Percentiles rank a stretch among this genome's conserved stretches.
These are phyloP conservation scores for Turnera subulata DNA, from an alignment of 345 rosid genomes.

Conservation along the genomic window DNA sequence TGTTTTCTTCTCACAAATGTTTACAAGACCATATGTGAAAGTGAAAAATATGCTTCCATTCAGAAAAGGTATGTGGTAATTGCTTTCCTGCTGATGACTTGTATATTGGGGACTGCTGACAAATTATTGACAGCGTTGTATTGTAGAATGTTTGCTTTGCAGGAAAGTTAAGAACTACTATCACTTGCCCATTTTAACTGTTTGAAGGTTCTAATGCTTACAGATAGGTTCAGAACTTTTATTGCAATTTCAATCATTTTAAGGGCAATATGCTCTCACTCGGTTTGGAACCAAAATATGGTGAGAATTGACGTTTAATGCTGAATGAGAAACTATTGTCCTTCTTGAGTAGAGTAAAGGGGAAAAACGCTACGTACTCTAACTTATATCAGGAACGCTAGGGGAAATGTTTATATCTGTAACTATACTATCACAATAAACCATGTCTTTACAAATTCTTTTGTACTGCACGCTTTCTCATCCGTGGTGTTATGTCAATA, in stretches of 20 bases:
- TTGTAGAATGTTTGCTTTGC: no score
- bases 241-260: background rate
- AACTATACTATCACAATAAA: no score
- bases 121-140: no score
- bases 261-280: no score
- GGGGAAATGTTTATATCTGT: no score
- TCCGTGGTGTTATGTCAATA: background rate
- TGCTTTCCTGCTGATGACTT: constrained; percentile 7
- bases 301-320: background rate
- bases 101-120: background rate
- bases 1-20: constrained; percentile 80
- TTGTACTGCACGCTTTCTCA: background rate
- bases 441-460: no score
- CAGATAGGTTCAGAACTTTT: background rate
- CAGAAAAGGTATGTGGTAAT: constrained; percentile 53
- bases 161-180: no score
- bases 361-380: no score
- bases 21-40: constrained; percentile 71
- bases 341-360: no score
- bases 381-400: no score
- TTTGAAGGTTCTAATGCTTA: background rate
- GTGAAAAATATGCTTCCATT: constrained; percentile 66
- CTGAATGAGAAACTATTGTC: no score
- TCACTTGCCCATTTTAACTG: background rate
- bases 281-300: background rate